phyloP scores from a whole-genome alignment of 805 yeast species.

The Clavispora vitiphila region DNA sequence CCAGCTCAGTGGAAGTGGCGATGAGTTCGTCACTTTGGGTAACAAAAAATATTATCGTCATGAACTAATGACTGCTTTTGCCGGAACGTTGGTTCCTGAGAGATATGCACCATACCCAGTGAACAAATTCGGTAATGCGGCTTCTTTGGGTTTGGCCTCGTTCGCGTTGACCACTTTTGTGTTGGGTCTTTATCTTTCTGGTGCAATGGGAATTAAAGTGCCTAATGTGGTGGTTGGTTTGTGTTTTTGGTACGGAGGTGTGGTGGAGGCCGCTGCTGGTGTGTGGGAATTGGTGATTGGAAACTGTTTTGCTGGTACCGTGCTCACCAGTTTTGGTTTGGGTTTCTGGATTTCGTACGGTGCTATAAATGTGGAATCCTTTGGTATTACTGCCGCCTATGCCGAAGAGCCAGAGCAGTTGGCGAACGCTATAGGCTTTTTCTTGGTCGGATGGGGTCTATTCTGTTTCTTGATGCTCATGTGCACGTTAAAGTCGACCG shows the following conservation, averaged over 20 bases:
- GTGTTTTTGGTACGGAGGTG: slow-evolving; percentile 46
- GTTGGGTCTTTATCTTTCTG: slow-evolving; percentile 42
- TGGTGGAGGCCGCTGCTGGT: slow-evolving; percentile 47
- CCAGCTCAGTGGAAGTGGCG: slow-evolving; percentile 28
- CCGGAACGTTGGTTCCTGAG: slow-evolving; percentile 47
- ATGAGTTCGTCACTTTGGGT: slow-evolving; percentile 38
- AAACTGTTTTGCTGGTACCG: slow-evolving; percentile 53
- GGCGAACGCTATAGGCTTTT: slow-evolving; percentile 53
- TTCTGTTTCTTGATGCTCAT: slow-evolving; percentile 56
- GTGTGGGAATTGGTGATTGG: slow-evolving; percentile 47
- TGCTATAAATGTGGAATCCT: slow-evolving; percentile 47
- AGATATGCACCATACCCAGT: slow-evolving; percentile 42
- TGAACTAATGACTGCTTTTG: slow-evolving; percentile 61
- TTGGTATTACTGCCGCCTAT: slow-evolving; percentile 49
- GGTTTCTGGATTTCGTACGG: slow-evolving; percentile 52
- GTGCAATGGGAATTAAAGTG: slow-evolving; percentile 40
- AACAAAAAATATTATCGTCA: slow-evolving; percentile 41
- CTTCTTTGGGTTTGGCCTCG: slow-evolving; percentile 50
- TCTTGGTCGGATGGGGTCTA: slow-evolving; percentile 57
- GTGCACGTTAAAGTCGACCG: slow-evolving; percentile 49
- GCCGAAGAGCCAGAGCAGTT: slow-evolving; percentile 36
- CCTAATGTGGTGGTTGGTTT: slow-evolving; percentile 44
- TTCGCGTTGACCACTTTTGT: slow-evolving; percentile 45
- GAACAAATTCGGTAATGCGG: slow-evolving; percentile 47
- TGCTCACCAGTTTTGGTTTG: slow-evolving; percentile 45